Evolutionary conservation across 1,284 basidiomycete genomes (phyloP), one percentile per base, ranked within the genome.

Genomic region (Gomphus sp.): DNA sequence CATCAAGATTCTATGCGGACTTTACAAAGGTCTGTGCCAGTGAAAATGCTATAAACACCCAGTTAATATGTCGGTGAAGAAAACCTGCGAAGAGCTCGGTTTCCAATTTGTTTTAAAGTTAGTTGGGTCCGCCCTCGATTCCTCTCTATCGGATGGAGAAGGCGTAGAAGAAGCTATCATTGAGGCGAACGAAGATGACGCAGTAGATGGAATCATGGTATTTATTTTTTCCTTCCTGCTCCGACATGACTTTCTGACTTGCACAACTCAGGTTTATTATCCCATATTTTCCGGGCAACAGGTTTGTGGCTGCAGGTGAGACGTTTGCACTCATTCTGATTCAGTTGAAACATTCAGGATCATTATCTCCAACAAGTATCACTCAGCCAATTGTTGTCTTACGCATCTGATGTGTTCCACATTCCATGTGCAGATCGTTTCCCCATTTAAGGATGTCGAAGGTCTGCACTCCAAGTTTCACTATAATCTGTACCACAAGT

Each of bases 401-500:
- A 16, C 14, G 11, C 31, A 16, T 34, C 49, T 33, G 49, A 22
- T 55, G n/a, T n/a, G n/a, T n/a, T n/a, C n/a, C n/a, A 8, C 41
- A 36, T 54, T n/a, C 49, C 18, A n/a, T 18, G 14, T 54, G 45
- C 39, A 95, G 85, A 83, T 96, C 58, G 91, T 99, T 12, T 94
- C 93, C 1, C 94, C 96, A 1, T 81, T 91, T 64, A 99, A 99
- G 74, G 96, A 99, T 65, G 96, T 99, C 56, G 96, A 99, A 73
- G 96, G 96, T 3, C 80, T 98, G 54, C 85, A 98, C 74, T 93
- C 93, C 76, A 93, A 93, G 71, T 96, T 94, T 72, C 89, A 96
- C 66, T 98, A 95, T 74, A 97, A 97, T 71, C 76, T 98, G 57
- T 98, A 98, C 72, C 94, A 98, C 80, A 97, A 97, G 92, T 93